Percentiles rank a stretch among this genome's conserved stretches.
Conservation (phyloP, 2,329 filamentous ascomycete genomes). For the Colletotrichum sublineola region DNA sequence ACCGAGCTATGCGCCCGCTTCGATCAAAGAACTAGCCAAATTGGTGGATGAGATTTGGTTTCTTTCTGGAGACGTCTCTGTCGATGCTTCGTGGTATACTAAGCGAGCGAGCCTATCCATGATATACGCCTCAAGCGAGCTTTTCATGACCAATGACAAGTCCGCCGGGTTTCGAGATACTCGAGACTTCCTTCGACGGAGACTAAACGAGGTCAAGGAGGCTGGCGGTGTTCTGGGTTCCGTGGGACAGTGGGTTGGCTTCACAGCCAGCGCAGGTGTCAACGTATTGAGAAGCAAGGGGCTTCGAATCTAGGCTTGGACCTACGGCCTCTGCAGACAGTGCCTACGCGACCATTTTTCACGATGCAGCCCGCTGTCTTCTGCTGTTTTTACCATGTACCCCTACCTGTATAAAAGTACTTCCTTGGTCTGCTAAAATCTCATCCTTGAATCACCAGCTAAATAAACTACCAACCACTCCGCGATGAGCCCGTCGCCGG, state of each 20-base stretch:
- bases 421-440: not conserved
- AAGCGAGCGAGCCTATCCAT: conserved; percentile 69
- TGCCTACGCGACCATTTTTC: not conserved
- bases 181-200: conserved; percentile 80
- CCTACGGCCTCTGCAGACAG: not conserved
- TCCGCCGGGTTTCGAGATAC: conserved; percentile 82
- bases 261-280: conserved; percentile 80
- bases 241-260: conserved; percentile 83
- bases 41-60: conserved; percentile 95
- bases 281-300: conserved; percentile 93
- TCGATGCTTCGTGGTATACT: conserved; percentile 90
- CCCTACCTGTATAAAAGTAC: conserved; percentile 24
- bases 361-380: not conserved
- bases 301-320: conserved; percentile 73
- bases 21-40: conserved; percentile 81
- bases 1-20: conserved; percentile 80
- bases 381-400: conserved; percentile 15
- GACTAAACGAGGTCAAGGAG: conserved; percentile 77
- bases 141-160: conserved; percentile 94
- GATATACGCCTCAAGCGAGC: conserved; percentile 79
- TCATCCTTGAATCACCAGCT: not conserved
- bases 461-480: not conserved
- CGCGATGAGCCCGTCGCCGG: not conserved
- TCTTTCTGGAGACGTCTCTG: conserved; percentile 82
- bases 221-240: conserved; percentile 73